Base-by-base conservation (phyloP, 23 red algal species). In the Gracilaria gracilis region DNA sequence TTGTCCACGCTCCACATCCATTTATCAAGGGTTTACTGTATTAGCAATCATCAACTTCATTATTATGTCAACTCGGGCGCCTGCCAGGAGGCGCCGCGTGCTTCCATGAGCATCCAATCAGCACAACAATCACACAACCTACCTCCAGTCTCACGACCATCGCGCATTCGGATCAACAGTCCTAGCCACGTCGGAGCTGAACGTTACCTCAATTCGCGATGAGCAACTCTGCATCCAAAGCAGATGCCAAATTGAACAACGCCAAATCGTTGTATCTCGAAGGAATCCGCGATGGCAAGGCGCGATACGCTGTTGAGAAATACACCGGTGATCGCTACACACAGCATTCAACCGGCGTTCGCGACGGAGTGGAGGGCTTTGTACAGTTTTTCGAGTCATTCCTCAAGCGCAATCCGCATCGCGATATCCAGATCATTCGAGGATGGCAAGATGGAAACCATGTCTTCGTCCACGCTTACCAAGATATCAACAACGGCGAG, bases 281-380 rank as follows among this genome's bases (percentile, higher is more conserved):
- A 17, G 39, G 55, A 3, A 65, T 81, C 55, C 78, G 44, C 3
- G 44, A 81, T 47, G 78, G 78, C 9, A 59, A 65, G 29, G 20
- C 78, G 6, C 8, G 78, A 5, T 23, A 81, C 17, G 78, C 78
- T 20, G 78, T 65, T 39, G 78, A 47, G 9, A 48, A 38, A 48
- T 81, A 81, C 78, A 81, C 58, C 17, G 78, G 78, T 8, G 78
- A 59, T 36, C 78, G 58, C 1, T 81, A 81, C 78, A 81, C 27
- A 16, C 55, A 81, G 78, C 78, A 81, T 48, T 59, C 78, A 20
- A 65, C 46, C 55, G 78, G 78, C 21, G 78, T 81, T 44, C 7
- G 11, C 2, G 78, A 81, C 17, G 78, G 78, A 38, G 58, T 23
- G 78, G 46, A 81, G 32, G 78, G 42, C 5, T 53, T 81, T 54